Evolutionary conservation across 768 basidiomycete genomes (phyloP).

Genomic region (Rhodotorula diobovata): DNA sequence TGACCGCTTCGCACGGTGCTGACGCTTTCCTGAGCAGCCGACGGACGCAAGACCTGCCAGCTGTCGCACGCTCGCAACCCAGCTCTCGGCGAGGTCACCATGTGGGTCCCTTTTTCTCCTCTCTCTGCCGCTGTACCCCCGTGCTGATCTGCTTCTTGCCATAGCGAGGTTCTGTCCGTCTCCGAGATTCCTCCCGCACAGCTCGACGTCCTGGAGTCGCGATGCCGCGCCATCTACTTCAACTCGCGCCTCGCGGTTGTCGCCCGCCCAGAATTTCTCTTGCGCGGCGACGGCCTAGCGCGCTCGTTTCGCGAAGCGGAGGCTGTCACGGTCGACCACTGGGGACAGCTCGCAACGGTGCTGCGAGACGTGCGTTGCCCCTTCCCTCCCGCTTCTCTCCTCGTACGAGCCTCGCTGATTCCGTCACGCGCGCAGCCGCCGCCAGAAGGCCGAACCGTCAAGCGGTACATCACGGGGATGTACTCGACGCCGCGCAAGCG

Average conservation of each 20-base stretch:
- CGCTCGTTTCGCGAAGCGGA: neutral
- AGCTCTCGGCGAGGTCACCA: conserved; percentile 1
- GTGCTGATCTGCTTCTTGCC: too few species aligned
- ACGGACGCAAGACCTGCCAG: conserved; percentile 8
- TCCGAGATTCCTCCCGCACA: neutral
- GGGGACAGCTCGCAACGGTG: neutral
- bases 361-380: too few species aligned
- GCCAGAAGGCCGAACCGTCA: neutral
- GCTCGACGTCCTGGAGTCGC: neutral
- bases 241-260: neutral
- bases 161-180: conserved; percentile 3
- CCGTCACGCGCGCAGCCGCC: neutral
- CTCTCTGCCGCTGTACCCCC: too few species aligned
- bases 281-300: conserved; percentile 10
- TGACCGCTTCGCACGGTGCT: rapidly evolving
- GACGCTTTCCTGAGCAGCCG: neutral
- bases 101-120: neutral
- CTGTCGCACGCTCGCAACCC: conserved; percentile 16
- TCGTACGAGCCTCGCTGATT: too few species aligned
- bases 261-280: conserved; percentile 11
- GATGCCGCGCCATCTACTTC: conserved; percentile 6
- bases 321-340: conserved; percentile 1
- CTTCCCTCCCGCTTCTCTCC: too few species aligned
- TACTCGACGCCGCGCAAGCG: conserved; percentile 6
- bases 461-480: neutral